A percentile compares a stretch with the other conserved stretches of the same genome.
phyloP scores from a whole-genome alignment of 169 alveolate species.

The Babesia bigemina region DNA sequence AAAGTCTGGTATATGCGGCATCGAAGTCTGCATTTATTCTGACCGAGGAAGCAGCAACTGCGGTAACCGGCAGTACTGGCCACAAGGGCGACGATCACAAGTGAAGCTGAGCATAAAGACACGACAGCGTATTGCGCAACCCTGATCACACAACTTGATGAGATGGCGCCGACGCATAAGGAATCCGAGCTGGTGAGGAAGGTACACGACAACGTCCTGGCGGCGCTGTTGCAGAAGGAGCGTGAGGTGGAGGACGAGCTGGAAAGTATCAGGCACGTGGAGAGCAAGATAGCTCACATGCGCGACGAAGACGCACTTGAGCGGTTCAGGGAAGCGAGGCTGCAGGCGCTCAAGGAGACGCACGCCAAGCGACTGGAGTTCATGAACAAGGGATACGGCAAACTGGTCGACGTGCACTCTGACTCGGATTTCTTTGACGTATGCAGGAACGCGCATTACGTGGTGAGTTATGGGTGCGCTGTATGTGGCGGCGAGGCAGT shows the following conservation, averaged over 20 bases:
- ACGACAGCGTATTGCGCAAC: no score
- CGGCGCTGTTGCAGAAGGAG: conserved; percentile 73
- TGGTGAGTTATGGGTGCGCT: conserved; percentile 38
- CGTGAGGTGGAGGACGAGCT: conserved; percentile 73
- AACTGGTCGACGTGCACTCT: conserved; percentile 71
- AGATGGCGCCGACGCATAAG: conserved; percentile 7
- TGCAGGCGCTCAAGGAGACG: conserved; percentile 69
- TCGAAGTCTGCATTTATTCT: no score
- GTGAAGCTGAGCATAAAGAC: no score
- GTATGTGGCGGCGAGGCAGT: neutral
- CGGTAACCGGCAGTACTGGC: no score
- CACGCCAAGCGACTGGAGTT: conserved; percentile 67
- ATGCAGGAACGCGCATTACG: conserved; percentile 69
- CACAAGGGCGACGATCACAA: no score
- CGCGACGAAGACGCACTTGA: conserved; percentile 77
- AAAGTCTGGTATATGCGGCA: no score
- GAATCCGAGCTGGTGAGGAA: conserved; percentile 16
- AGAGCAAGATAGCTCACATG: conserved; percentile 66
- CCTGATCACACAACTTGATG: neutral
- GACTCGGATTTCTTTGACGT: conserved; percentile 78
- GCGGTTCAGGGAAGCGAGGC: conserved; percentile 69
- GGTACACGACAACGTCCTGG: conserved; percentile 57
- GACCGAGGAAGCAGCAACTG: no score
- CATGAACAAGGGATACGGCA: conserved; percentile 74
- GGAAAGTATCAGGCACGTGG: conserved; percentile 61